Conservation (phyloP, 495 filamentous ascomycete genomes). For the Aspergillus funiculosus region DNA sequence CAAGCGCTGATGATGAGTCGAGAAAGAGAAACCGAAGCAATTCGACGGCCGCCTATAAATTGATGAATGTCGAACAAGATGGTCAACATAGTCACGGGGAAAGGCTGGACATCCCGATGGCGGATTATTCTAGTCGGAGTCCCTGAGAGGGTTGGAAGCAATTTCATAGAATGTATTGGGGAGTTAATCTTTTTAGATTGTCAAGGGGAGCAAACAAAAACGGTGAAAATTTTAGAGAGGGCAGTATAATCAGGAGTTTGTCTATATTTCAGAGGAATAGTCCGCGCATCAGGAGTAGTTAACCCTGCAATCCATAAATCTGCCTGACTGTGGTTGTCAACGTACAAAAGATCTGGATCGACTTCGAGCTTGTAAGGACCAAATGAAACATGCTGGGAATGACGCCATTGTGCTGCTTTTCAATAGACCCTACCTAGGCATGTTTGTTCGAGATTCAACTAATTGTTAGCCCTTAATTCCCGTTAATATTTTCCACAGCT, state of each 20-base stretch:
- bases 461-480: too few relatives aligned
- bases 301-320: too few relatives aligned
- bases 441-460: too few relatives aligned
- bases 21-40: conserved; percentile 4
- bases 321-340: too few relatives aligned
- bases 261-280: neutral
- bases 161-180: conserved; percentile 6
- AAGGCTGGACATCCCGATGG: conserved; percentile 5
- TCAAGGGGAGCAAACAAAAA: neutral
- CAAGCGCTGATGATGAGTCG: neutral
- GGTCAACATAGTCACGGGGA: neutral
- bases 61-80: conserved; percentile 2
- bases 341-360: too few relatives aligned
- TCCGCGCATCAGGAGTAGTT: neutral
- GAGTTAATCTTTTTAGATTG: conserved; percentile 9
- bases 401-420: too few relatives aligned
- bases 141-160: conserved; percentile 2
- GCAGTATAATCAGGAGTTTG: neutral
- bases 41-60: conserved; percentile 11
- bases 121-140: neutral
- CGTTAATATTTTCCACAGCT: too few relatives aligned
- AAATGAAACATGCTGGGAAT: too few relatives aligned
- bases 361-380: too few relatives aligned
- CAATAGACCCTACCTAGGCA: too few relatives aligned
- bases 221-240: neutral